A percentile compares a stretch with the other conserved stretches of the same genome.
Conservation (phyloP, 257 asterid genomes). For the Eustoma russellianum region DNA sequence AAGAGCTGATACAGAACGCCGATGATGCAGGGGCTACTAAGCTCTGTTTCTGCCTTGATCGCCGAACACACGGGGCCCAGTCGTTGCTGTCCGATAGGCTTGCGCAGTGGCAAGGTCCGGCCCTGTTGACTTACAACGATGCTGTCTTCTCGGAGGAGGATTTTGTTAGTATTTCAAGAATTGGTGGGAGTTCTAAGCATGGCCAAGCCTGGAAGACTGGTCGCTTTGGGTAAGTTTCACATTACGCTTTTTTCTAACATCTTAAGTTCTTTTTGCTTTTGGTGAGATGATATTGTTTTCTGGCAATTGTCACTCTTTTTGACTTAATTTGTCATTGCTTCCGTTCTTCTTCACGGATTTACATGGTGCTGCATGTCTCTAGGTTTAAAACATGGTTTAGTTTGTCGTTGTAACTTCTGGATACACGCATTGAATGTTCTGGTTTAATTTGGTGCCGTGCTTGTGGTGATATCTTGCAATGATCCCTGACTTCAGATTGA, state of each 20-base stretch:
- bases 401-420: neutral
- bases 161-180: conserved; percentile 82
- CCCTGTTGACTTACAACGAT: conserved; percentile 74
- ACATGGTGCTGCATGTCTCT: neutral
- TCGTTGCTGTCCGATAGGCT: conserved; percentile 62
- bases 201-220: conserved; percentile 90
- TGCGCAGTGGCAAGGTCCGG: conserved; percentile 91
- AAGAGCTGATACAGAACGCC: conserved; percentile 95
- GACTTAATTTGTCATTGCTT: too few species aligned
- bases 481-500: conserved; percentile 18
- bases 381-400: neutral
- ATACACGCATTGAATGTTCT: neutral
- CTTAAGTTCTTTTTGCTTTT: too few species aligned
- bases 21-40: conserved; percentile 98
- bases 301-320: too few species aligned
- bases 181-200: conserved; percentile 88
- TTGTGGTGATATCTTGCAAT: neutral
- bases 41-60: conserved; percentile 83
- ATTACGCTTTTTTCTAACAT: neutral
- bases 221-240: conserved; percentile 65
- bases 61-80: conserved; percentile 48
- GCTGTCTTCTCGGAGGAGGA: conserved; percentile 90
- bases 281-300: too few species aligned
- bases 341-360: too few species aligned
- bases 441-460: neutral